These are phyloP conservation scores for Aspergillus leporis DNA, from an alignment of 495 filamentous ascomycete genomes.

Conservation along the genomic window DNA sequence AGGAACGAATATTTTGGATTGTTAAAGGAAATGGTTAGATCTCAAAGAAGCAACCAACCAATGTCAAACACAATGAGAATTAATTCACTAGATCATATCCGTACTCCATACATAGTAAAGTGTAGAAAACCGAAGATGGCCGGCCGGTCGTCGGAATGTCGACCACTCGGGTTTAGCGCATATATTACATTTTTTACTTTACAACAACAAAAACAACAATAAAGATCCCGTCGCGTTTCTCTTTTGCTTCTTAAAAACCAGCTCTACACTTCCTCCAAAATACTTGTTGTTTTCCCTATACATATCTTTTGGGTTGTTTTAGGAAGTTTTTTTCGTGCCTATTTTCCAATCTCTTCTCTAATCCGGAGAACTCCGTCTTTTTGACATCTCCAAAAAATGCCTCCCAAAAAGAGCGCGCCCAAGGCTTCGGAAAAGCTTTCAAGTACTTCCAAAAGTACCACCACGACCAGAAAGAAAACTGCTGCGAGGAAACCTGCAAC, in stretches of 20 bases:
- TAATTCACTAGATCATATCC: too few species aligned
- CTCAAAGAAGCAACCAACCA: too few species aligned
- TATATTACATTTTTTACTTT: neutral
- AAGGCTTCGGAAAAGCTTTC: constrained; percentile 18
- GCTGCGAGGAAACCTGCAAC: constrained; percentile 15
- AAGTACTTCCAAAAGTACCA: constrained; percentile 14
- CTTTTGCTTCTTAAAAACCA: neutral
- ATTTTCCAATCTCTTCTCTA: constrained; percentile 8
- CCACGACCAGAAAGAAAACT: constrained; percentile 18
- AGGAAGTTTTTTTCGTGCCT: constrained; percentile 1
- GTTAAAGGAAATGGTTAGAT: too few species aligned
- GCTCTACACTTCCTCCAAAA: too few species aligned
- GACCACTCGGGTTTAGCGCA: constrained; percentile 1
- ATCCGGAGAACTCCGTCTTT: constrained; percentile 20
- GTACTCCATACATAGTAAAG: too few species aligned
- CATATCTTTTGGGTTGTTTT: neutral
- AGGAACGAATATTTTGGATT: too few species aligned
- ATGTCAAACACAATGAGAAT: too few species aligned
- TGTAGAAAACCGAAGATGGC: neutral
- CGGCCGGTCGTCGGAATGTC: neutral
- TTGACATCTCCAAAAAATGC: constrained; percentile 25
- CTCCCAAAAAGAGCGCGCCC: constrained; percentile 35
- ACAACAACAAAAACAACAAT: constrained; percentile 9
- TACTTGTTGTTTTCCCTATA: neutral
- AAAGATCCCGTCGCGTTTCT: constrained; percentile 1